A percentile compares a stretch with the other conserved stretches of the same genome.
Evolutionary conservation across 2,329 filamentous ascomycete species (phyloP).

Genomic region (Clathrospora elynae): DNA sequence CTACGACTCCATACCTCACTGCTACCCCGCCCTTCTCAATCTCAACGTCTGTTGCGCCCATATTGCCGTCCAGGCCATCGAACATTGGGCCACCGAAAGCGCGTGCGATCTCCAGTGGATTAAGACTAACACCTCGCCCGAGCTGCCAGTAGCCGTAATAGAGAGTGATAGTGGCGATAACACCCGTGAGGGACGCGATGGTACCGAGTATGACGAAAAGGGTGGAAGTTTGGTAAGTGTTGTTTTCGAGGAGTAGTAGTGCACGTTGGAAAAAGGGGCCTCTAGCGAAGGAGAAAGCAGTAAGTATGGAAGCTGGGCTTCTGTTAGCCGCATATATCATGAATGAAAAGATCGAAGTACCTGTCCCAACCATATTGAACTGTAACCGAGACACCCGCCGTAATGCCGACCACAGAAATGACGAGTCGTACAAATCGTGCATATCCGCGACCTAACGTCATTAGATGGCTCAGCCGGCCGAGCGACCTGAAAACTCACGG

Average conservation of each 20-base stretch:
- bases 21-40: conserved; percentile 26
- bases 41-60: conserved; percentile 19
- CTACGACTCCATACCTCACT: conserved; percentile 31
- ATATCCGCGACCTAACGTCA: conserved; percentile 1
- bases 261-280: conserved; percentile 32
- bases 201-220: conserved; percentile 18
- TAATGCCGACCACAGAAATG: conserved; percentile 21
- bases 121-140: conserved; percentile 34
- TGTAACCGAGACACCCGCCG: conserved; percentile 16
- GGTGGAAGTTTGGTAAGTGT: background rate
- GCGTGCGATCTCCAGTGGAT: conserved; percentile 40
- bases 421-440: conserved; percentile 27
- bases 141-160: conserved; percentile 40
- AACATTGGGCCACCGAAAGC: conserved; percentile 42
- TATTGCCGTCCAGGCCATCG: conserved; percentile 34
- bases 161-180: conserved; percentile 25
- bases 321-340: too few species aligned
- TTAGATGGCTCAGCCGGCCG: background rate
- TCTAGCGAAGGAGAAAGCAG: conserved; percentile 16
- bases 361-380: too few species aligned
- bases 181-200: conserved; percentile 17
- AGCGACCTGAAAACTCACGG: conserved; percentile 13
- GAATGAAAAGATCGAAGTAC: too few species aligned
- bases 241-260: conserved; percentile 1
- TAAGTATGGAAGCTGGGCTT: too few species aligned